A percentile compares a stretch with the other conserved stretches of the same genome.
Evolutionary conservation across 345 rosid species (phyloP).

Genomic region (Arabis alpina): DNA sequence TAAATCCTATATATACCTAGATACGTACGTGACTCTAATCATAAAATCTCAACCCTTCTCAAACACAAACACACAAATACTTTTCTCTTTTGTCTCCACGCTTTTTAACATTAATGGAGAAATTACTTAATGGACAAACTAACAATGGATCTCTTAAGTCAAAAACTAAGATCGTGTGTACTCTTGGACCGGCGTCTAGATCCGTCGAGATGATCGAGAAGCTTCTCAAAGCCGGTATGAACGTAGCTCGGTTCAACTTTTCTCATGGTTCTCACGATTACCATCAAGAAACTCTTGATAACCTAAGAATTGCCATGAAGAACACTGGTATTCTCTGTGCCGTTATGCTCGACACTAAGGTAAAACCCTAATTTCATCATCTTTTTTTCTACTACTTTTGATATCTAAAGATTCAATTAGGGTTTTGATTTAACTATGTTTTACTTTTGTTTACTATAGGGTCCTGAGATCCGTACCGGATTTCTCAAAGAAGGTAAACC

Average conservation of each 20-base stretch:
- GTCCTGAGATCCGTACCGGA: conserved; percentile 74
- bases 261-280: conserved; percentile 49
- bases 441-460: conserved; percentile 39
- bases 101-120: conserved; percentile 35
- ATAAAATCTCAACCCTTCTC: conserved; percentile 16
- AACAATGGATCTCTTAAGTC: conserved; percentile 35
- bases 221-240: conserved; percentile 68
- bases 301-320: conserved; percentile 68
- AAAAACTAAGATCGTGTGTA: conserved; percentile 97
- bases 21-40: conserved; percentile 10
- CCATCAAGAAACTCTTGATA: conserved; percentile 49
- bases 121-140: conserved; percentile 30
- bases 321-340: conserved; percentile 58
- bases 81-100: background rate
- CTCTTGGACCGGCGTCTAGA: conserved; percentile 90
- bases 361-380: conserved; percentile 6
- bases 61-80: too few species aligned
- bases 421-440: conserved; percentile 19
- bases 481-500: conserved; percentile 62
- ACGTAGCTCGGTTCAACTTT: conserved; percentile 68
- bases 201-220: conserved; percentile 74
- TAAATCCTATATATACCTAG: conserved; percentile 21
- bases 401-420: background rate
- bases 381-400: background rate
- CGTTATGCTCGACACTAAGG: conserved; percentile 95